A percentile compares a stretch with the other conserved stretches of the same genome.
These are phyloP conservation scores for Alternaria atra DNA, from an alignment of 2,329 filamentous ascomycete species.

Conservation along the genomic window DNA sequence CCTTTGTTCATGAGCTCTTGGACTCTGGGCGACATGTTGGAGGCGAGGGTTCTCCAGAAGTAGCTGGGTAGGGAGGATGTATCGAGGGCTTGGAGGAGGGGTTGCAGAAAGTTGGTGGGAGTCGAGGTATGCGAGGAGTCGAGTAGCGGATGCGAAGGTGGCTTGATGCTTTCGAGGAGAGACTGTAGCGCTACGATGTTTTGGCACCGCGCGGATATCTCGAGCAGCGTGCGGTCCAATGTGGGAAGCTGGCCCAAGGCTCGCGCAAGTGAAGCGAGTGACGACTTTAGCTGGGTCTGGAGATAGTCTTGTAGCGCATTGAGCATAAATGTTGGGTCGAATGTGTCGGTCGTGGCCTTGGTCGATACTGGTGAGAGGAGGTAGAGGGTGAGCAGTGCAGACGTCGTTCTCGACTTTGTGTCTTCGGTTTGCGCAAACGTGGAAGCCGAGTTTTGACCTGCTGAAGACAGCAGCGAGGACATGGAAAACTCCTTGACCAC, in stretches of 20 bases:
- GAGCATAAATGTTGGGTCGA: constrained; percentile 75
- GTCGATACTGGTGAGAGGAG: constrained; percentile 75
- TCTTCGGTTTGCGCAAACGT: constrained; percentile 74
- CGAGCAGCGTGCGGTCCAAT: constrained; percentile 81
- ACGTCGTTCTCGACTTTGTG: constrained; percentile 74
- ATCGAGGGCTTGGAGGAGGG: constrained; percentile 80
- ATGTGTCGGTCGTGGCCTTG: constrained; percentile 58
- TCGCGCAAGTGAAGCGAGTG: constrained; percentile 76
- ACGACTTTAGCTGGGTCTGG: constrained; percentile 80
- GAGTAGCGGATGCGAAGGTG: constrained; percentile 74
- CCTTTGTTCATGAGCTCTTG: constrained; percentile 85
- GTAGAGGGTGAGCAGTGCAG: constrained; percentile 79
- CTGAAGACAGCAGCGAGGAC: constrained; percentile 60
- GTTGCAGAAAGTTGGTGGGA: constrained; percentile 69
- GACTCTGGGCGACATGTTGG: constrained; percentile 77
- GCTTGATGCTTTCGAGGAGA: constrained; percentile 73
- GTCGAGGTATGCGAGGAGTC: constrained; percentile 24
- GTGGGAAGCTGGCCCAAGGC: constrained; percentile 81
- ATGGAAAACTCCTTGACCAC: constrained; percentile 86
- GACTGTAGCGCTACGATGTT: constrained; percentile 89
- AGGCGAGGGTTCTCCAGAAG: constrained; percentile 91
- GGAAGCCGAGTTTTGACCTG: constrained; percentile 46
- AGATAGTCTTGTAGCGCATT: constrained; percentile 82
- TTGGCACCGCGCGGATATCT: constrained; percentile 85
- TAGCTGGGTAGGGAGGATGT: constrained; percentile 87